Conservation (phyloP, 371 early-diverging fungal species). For the Saksenaea vasiformis region DNA sequence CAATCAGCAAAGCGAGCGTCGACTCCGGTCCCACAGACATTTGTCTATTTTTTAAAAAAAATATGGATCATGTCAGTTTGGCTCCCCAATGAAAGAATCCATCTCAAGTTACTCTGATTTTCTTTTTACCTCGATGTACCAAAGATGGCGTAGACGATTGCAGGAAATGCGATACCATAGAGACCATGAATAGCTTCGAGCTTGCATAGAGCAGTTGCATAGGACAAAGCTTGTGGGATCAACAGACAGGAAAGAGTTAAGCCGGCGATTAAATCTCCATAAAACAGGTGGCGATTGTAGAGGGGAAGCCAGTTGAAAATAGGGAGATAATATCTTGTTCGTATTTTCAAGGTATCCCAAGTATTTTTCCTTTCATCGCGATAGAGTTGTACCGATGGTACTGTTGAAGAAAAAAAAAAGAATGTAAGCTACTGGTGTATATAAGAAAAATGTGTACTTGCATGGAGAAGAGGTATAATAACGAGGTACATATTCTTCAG, state of each 20-base stretch:
- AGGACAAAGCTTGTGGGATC: slow-evolving; percentile 88
- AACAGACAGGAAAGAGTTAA: slow-evolving; percentile 86
- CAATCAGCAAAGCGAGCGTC: slow-evolving; percentile 85
- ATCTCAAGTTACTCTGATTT: neutral
- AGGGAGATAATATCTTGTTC: slow-evolving; percentile 90
- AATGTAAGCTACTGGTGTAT: neutral
- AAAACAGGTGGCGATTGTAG: slow-evolving; percentile 57
- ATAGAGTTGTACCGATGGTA: neutral
- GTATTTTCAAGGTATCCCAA: slow-evolving; percentile 47
- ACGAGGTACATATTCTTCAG: slow-evolving; percentile 19
- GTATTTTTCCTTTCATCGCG: slow-evolving; percentile 21
- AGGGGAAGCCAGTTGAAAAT: slow-evolving; percentile 85
- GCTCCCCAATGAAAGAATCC: neutral
- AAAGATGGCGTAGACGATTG: slow-evolving; percentile 85
- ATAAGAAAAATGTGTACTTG: neutral
- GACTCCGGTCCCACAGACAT: slow-evolving; percentile 94
- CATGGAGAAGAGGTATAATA: slow-evolving; percentile 24
- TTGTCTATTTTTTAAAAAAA: slow-evolving; percentile 57
- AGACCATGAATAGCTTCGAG: slow-evolving; percentile 87
- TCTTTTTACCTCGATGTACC: slow-evolving; percentile 81
- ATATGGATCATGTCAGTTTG: neutral
- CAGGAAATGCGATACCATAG: slow-evolving; percentile 82
- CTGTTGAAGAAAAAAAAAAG: neutral
- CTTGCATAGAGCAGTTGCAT: slow-evolving; percentile 83
- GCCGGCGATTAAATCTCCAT: slow-evolving; percentile 81